A percentile compares a stretch with the other conserved stretches of the same genome.
These are phyloP conservation scores for Hyaloscypha variabilis DNA, from an alignment of 495 filamentous ascomycete species.

Conservation along the genomic window DNA sequence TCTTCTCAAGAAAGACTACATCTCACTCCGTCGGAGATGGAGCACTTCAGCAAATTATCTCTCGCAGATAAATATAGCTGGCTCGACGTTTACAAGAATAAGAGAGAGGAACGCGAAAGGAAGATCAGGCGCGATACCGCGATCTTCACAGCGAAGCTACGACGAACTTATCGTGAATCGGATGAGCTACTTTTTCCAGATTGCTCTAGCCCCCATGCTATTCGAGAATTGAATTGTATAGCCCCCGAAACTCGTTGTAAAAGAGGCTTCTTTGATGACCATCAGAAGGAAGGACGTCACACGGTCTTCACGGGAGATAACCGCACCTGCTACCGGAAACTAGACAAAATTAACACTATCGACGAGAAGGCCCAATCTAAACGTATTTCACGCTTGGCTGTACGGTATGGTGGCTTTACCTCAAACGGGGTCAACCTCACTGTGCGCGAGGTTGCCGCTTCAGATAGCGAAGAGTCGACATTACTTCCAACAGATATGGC, in stretches of 20 bases:
- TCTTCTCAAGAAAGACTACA: neutral
- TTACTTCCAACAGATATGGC: neutral
- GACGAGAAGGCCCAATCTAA: too few species aligned
- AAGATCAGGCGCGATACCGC: neutral
- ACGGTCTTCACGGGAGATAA: neutral
- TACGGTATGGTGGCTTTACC: neutral
- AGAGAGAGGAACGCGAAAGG: neutral
- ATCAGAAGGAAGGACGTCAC: neutral
- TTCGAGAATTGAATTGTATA: too few species aligned
- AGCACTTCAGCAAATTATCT: slow-evolving; percentile 2
- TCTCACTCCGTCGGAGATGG: neutral
- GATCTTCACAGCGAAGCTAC: neutral
- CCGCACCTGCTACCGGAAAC: neutral
- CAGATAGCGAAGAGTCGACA: neutral
- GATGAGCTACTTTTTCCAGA: neutral
- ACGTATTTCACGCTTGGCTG: neutral
- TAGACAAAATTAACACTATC: too few species aligned
- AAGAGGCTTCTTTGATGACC: neutral
- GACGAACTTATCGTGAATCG: neutral
- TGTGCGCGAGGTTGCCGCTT: neutral
- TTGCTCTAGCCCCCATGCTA: too few species aligned
- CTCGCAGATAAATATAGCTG: neutral
- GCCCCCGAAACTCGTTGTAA: neutral
- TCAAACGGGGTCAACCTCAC: neutral
- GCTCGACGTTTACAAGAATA: neutral